Evolutionary conservation across 1,139 yeast species (phyloP).

Genomic region (Wickerhamiella pararugosa): DNA sequence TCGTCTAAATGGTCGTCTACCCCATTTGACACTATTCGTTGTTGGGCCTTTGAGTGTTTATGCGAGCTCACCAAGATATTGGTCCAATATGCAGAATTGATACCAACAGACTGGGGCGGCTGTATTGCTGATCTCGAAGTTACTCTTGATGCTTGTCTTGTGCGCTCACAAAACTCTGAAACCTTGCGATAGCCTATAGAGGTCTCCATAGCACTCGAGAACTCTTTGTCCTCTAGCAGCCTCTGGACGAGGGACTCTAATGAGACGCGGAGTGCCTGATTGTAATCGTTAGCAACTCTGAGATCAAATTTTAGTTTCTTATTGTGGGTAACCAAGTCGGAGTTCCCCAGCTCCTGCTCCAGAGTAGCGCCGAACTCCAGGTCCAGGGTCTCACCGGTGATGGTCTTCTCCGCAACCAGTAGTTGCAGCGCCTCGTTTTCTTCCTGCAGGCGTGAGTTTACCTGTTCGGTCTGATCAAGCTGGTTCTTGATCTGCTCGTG

Average conservation of each 20-base stretch:
- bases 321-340: constrained; percentile 7
- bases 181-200: constrained; percentile 18
- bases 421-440: constrained; percentile 26
- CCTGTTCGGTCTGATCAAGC: constrained; percentile 17
- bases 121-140: background rate
- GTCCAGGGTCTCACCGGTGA: constrained; percentile 13
- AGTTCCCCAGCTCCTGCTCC: background rate
- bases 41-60: background rate
- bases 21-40: constrained; percentile 4
- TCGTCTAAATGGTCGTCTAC: too few species aligned
- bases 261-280: constrained; percentile 20
- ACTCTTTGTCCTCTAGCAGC: constrained; percentile 21
- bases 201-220: constrained; percentile 21
- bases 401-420: constrained; percentile 23
- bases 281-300: constrained; percentile 20
- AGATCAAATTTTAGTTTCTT: constrained; percentile 19
- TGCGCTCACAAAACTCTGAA: constrained; percentile 20
- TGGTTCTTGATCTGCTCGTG: constrained; percentile 20
- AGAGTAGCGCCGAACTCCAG: constrained; percentile 4
- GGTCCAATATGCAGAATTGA: background rate
- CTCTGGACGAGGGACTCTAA: constrained; percentile 24
- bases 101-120: background rate
- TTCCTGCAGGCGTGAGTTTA: constrained; percentile 21
- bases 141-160: constrained; percentile 12
- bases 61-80: background rate